phyloP scores from a whole-genome alignment of 192 early-diverging fungal genomes.

The Globomyces pollinis-pini region DNA sequence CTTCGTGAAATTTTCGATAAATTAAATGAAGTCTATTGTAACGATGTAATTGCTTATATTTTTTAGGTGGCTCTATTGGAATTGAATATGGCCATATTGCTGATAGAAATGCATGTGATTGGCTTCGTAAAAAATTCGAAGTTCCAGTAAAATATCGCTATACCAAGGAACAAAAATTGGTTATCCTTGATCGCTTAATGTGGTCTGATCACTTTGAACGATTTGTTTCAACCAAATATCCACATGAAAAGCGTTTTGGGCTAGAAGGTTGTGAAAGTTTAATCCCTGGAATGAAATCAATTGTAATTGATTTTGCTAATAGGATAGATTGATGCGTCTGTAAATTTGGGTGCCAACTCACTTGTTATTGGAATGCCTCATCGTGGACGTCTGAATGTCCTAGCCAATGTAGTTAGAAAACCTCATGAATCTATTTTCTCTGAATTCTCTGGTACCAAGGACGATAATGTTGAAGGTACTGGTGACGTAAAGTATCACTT shows the following conservation, averaged over 20 bases:
- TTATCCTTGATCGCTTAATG: slow-evolving; percentile 92
- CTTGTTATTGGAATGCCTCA: slow-evolving; percentile 99
- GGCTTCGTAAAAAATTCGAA: slow-evolving; percentile 90
- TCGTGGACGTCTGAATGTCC: slow-evolving; percentile 95
- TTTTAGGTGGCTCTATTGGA: slow-evolving; percentile 75
- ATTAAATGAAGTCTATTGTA: slow-evolving; percentile 82
- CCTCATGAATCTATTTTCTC: slow-evolving; percentile 98
- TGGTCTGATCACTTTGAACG: slow-evolving; percentile 97
- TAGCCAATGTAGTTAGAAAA: slow-evolving; percentile 98
- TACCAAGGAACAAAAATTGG: slow-evolving; percentile 77
- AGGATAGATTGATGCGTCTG: slow-evolving; percentile 93
- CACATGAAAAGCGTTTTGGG: slow-evolving; percentile 95
- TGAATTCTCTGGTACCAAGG: slow-evolving; percentile 87
- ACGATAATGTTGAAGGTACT: slow-evolving; percentile 86
- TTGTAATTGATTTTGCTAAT: no score
- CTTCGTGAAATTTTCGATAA: slow-evolving; percentile 83
- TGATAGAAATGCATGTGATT: slow-evolving; percentile 92
- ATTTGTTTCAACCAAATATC: slow-evolving; percentile 94
- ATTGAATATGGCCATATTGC: slow-evolving; percentile 98
- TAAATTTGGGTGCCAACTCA: slow-evolving; percentile 90
- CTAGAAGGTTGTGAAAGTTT: slow-evolving; percentile 95
- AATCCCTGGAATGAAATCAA: slow-evolving; percentile 96
- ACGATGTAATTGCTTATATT: slow-evolving; percentile 26
- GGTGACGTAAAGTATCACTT: slow-evolving; percentile 72
- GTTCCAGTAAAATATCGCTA: slow-evolving; percentile 84